Percentiles rank a stretch among this genome's conserved stretches.
phyloP scores from a whole-genome alignment of 176 grass and related monocot genomes.

The Urochloa ruziziensis region DNA sequence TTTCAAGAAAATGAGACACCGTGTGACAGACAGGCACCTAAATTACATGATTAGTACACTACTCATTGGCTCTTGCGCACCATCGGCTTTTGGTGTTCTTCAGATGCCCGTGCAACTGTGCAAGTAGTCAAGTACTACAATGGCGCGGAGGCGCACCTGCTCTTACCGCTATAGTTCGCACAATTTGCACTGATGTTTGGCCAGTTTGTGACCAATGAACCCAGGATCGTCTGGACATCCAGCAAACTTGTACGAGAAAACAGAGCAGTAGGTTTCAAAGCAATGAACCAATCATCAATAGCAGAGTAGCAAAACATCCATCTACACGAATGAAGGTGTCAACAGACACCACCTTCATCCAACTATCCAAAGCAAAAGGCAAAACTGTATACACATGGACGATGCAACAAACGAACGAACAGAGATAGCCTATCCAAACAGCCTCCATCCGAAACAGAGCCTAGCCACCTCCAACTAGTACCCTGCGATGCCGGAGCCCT shows the following conservation, averaged over 20 bases:
- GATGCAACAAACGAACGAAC: background rate
- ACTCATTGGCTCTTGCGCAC: too few species aligned
- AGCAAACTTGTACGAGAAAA: background rate
- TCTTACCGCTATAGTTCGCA: too few species aligned
- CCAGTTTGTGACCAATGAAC: background rate
- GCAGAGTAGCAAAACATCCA: background rate
- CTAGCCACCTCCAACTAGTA: background rate
- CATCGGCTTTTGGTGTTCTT: too few species aligned
- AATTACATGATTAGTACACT: too few species aligned
- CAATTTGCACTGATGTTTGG: background rate
- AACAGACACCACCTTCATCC: background rate
- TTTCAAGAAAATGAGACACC: too few species aligned
- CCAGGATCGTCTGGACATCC: background rate
- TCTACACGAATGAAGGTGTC: background rate
- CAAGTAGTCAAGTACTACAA: too few species aligned
- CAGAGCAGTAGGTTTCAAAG: background rate
- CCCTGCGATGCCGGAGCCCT: conserved; percentile 5
- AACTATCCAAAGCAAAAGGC: background rate
- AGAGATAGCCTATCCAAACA: background rate
- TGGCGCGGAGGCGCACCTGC: too few species aligned
- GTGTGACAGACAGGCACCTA: too few species aligned
- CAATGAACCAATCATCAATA: conserved; percentile 25
- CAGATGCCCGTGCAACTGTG: too few species aligned
- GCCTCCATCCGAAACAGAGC: background rate
- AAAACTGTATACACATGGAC: background rate